Base-by-base conservation (phyloP, 2,329 filamentous ascomycete genomes). In the Spiromastix sp. region DNA sequence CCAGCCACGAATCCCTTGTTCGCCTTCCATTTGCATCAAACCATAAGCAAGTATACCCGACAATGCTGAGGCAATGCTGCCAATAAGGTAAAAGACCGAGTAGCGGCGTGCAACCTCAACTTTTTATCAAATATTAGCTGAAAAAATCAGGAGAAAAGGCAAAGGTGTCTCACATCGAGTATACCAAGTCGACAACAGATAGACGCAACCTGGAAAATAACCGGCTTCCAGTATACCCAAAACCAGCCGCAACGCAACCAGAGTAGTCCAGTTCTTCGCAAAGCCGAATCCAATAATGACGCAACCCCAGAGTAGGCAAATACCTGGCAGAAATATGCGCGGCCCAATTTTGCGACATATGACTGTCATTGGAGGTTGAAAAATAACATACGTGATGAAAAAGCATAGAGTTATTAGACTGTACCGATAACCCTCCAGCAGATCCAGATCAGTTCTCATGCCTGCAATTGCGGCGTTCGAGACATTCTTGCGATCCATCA, bases 401-500 rank as follows among this genome's bases (percentile, higher is more conserved):
- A 85, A 85, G 48, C 84, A 67, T 22, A 85, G 64, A 2, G 79
- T 79, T 38, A 79, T 69, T 47, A 85, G 72, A 67, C 48, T 61
- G 33, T 53, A 55, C 30, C 49, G 44, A 34, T 38, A 34, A 2
- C 45, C 45, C 13, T 48, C 35, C 10, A 42, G 32, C 6, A 64
- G 49, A 18, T 37, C 32, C 12, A 47, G 36, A 9, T 52, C 49
- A 15, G 24, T 32, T 13, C 34, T 40, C 48, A 56, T 50, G 4
- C 49, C 82, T 10, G 82, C 81, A 51, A 86, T 79, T 33, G 72
- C 72, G 24, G 80, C 81, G 13, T 73, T 66, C n/a, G 73, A 74
- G 53, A 86, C 61, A 55, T 86, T 86, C 5, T 79, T 84, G 20
- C 82, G 67, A 52, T 87, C 82, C 74, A 86, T 81, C 38, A 86